Evolutionary conservation across 352 stramenopile genomes (phyloP), one percentile per base, ranked within the genome.

Genomic region (Globisporangium solare): DNA sequence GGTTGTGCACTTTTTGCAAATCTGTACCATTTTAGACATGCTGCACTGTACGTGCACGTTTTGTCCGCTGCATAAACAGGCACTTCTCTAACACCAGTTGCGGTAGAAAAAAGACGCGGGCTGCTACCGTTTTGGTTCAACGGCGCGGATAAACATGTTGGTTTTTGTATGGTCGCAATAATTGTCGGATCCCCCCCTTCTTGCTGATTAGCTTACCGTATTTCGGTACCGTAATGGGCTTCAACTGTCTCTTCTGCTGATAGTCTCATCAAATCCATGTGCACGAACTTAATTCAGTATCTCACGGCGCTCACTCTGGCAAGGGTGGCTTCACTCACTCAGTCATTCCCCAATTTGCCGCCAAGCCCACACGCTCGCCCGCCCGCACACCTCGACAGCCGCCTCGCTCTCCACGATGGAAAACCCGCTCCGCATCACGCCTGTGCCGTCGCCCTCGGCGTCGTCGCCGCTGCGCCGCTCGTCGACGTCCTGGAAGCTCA

Each of bases 401-500:
- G 24, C 24, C 24, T 27, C 24, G 2, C 39, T 15, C 17, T 18
- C 2, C 37, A 51, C 3, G 12, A 76, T 82, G 72, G 67, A 79
- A 52, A 73, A 68, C 61, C 64, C 61, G 17, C 57, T 74, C 43
- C 58, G 49, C 49, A 63, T 68, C 11, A 64, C 63, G 35, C 56
- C 79, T 14, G 56, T 63, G 27, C 70, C 61, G 20, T 57, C 60
- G 20, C 63, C 66, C 42, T 52, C 48, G 18, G 54, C 61, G 27
- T 57, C 59, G 15, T 60, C 46, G 2, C 46, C 45, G 3, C 49
- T 90, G 67, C 76, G 73, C 49, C 82, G 83, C 46, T 88, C 77
- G 41, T 66, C 70, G 51, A 86, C 79, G 1, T 76, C 79, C 10
- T 80, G 75, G 54, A 81, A 77, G 49, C 60, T 24, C 62, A 67